Conservation (phyloP, 2,329 filamentous ascomycete genomes). For the Verruconis gallopava region DNA sequence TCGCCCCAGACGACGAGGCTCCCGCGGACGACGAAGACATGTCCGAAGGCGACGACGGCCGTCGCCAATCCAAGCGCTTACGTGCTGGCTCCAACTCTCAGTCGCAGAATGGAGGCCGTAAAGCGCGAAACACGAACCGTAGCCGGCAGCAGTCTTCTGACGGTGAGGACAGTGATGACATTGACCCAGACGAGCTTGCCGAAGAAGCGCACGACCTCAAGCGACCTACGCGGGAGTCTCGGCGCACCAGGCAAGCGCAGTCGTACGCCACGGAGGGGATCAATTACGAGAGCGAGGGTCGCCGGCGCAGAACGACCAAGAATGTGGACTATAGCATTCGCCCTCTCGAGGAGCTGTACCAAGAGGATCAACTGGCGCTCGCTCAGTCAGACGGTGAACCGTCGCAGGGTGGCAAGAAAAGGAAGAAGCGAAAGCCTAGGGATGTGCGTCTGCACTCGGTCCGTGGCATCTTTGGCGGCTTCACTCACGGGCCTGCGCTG, state of each 20-base stretch:
- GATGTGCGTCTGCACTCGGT: background rate
- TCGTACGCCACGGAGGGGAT: conserved; percentile 19
- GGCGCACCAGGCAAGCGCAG: conserved; percentile 16
- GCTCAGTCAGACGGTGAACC: conserved; percentile 41
- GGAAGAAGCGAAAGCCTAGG: background rate
- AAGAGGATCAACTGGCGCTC: conserved; percentile 56
- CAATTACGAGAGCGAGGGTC: conserved; percentile 39
- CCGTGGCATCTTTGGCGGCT: background rate
- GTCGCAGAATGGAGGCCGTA: background rate
- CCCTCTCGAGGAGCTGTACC: conserved; percentile 56
- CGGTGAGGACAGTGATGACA: conserved; percentile 35
- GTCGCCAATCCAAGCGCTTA: conserved; percentile 19
- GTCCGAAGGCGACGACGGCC: conserved; percentile 33
- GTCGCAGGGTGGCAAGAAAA: conserved; percentile 17
- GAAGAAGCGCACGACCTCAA: conserved; percentile 47
- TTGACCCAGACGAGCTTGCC: conserved; percentile 35
- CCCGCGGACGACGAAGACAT: conserved; percentile 40
- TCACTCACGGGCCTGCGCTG: background rate
- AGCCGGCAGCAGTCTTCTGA: conserved; percentile 29
- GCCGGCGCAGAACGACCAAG: conserved; percentile 39
- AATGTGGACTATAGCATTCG: conserved; percentile 27
- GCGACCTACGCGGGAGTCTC: conserved; percentile 24
- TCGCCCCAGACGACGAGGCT: conserved; percentile 47
- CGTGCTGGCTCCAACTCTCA: conserved; percentile 2
- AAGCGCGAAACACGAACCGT: background rate